Base-by-base conservation (phyloP, 2,329 filamentous ascomycete species). In the Zymoseptoria passerinii region DNA sequence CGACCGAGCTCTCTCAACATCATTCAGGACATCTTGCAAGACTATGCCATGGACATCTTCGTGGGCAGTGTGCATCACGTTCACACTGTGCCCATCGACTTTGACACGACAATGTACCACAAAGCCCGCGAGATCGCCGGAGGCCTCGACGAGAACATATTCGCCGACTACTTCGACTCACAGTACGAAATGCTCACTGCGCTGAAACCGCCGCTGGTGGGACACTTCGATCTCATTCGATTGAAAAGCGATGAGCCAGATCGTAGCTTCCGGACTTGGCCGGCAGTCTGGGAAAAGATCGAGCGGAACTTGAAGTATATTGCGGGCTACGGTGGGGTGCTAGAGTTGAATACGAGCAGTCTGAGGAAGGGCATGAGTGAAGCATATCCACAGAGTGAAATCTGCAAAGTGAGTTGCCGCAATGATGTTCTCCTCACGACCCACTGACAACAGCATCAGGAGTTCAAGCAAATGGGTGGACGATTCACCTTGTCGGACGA, bases 1-100 rank as follows among this genome's bases (percentile, higher is more conserved):
- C 86, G 92, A 6, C 80, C 86, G 0, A 80, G 78, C 3, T 83
- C 82, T 3, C 83, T 85, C 66, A 74, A 73, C 0, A 75, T 87
- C 52, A 85, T 95, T 59, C 69, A 76, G 35, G 66, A 73, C 9
- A 80, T 90, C 2, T 76, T 86, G 20, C 70, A 78, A 6, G 79
- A 83, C 61, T 81, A 89, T 48, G 74, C 76, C 8, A 81, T 95
- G 61, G 92, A 97, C 75, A 89, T 95, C 75, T 96, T 96, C 77
- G 81, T 99, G 70, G 94, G 94, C 58, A 95, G 89, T 1, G 81
- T 97, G 53, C 94, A 99, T 75, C 94, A 99, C 73, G 88, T 92
- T 7, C 84, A 89, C 69, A 85, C 85, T 16, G 79, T 92, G 50
- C 92, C 94, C 6, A 96, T 99, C 69, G 94, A 99, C 77, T 96